Evolutionary conservation across 2,329 filamentous ascomycete genomes (phyloP), one percentile per base, ranked within the genome.

Genomic region (Sclerotiophoma versabilis): DNA sequence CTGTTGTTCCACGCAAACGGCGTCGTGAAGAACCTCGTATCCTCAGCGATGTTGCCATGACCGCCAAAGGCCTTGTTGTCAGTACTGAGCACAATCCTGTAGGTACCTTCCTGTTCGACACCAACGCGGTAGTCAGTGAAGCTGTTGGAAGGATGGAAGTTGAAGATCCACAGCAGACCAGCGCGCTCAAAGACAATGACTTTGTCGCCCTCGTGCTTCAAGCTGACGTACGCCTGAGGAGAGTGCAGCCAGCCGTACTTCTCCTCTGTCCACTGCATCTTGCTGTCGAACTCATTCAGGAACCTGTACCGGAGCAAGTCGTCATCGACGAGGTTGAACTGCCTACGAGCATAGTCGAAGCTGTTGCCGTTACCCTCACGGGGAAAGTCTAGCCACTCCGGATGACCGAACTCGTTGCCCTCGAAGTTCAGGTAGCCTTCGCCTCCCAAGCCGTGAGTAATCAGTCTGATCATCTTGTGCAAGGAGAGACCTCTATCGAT

Each of bases 361-460:
- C 90, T 95, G 77, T 96, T 96, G 70, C 87, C 80, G 78, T 97
- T 97, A 54, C 95, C 95, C 69, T 88, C 92, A 45, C 95, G 90
- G 4, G 95, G 95, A 77, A 99, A 99, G 75, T 99, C 95, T 32
- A 99, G 89, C 95, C 95, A 99, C 77, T 99, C 95, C 0, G 95
- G 95, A 73, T 99, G 95, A 0, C 95, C 95, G 70, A 99, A 99
- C 76, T 99, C 95, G 76, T 99, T 99, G 57, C 95, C 95, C 78
- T 97, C 93, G 67, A 99, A 99, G 80, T 98, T 99, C 47, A 99
- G 89, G 72, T 96, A 99, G 32, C 93, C 95, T 77, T 99, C 95
- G 49, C 95, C 95, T 54, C 95, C 95, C 14, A 99, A 84, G 34
- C 83, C 85, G 73, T 99, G 93, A 1, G 95, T 98, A 60, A 99